A percentile compares a stretch with the other conserved stretches of the same genome.
These are phyloP conservation scores for Phialophora macrospora DNA, from an alignment of 2,329 filamentous ascomycete species.

Conservation along the genomic window DNA sequence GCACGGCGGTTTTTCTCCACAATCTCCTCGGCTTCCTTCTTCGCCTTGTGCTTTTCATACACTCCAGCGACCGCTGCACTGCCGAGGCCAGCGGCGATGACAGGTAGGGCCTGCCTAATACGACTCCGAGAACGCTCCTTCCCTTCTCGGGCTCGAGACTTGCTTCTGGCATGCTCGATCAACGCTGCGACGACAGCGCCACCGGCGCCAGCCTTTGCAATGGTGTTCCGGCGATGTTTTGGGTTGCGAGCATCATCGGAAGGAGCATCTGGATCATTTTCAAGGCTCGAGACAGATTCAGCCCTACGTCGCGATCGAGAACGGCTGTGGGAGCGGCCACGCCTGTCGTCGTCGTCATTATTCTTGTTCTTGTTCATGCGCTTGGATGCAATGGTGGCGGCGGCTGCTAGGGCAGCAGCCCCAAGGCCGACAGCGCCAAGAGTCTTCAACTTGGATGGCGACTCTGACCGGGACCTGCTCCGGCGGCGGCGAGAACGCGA, in stretches of 20 bases:
- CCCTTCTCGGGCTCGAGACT: slow-evolving; percentile 59
- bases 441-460: slow-evolving; percentile 55
- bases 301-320: slow-evolving; percentile 39
- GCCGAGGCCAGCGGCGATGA: slow-evolving; percentile 65
- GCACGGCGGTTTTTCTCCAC: slow-evolving; percentile 39
- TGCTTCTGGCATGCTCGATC: slow-evolving; percentile 62
- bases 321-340: slow-evolving; percentile 53
- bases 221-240: slow-evolving; percentile 61
- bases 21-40: slow-evolving; percentile 53
- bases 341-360: slow-evolving; percentile 48
- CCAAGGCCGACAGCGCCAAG: slow-evolving; percentile 59
- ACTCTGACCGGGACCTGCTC: slow-evolving; percentile 39
- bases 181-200: slow-evolving; percentile 67
- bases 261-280: slow-evolving; percentile 37
- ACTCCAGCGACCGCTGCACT: slow-evolving; percentile 66
- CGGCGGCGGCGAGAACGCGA: slow-evolving; percentile 44
- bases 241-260: slow-evolving; percentile 47
- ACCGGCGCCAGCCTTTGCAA: slow-evolving; percentile 66
- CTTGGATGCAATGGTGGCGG: slow-evolving; percentile 63
- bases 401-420: slow-evolving; percentile 64
- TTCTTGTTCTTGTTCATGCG: slow-evolving; percentile 55
- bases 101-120: slow-evolving; percentile 61
- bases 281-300: slow-evolving; percentile 30
- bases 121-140: slow-evolving; percentile 60
- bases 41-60: slow-evolving; percentile 67